phyloP scores from a whole-genome alignment of 2,329 filamentous ascomycete genomes.

The Tolypocladium inflatum region DNA sequence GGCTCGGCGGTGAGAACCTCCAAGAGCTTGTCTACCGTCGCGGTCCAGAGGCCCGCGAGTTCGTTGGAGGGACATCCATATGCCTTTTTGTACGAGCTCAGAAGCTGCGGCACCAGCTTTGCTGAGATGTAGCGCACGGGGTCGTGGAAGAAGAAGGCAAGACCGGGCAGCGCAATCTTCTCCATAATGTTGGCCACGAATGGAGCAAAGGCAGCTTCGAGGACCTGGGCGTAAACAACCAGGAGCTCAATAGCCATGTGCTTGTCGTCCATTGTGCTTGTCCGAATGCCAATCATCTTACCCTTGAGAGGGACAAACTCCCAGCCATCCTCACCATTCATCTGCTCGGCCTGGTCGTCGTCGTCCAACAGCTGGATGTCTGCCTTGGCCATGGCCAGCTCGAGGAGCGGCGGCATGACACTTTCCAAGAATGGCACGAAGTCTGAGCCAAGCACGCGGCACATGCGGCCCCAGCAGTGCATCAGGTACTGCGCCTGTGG shows the following conservation, averaged over 20 bases:
- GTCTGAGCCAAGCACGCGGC: constrained; percentile 79
- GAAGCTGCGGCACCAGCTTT: constrained; percentile 84
- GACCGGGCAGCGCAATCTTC: constrained; percentile 85
- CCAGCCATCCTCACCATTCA: constrained; percentile 95
- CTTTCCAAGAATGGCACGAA: constrained; percentile 88
- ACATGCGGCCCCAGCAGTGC: constrained; percentile 99
- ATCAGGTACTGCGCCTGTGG: constrained; percentile 94
- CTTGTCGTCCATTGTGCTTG: constrained; percentile 94
- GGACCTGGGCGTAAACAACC: constrained; percentile 90
- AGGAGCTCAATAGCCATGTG: constrained; percentile 99
- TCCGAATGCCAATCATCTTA: constrained; percentile 97
- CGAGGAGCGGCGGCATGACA: constrained; percentile 88
- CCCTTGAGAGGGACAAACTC: constrained; percentile 94
- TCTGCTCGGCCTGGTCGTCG: constrained; percentile 84
- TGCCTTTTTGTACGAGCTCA: constrained; percentile 89
- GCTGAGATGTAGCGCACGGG: constrained; percentile 91
- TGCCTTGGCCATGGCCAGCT: constrained; percentile 88
- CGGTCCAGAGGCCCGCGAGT: constrained; percentile 73
- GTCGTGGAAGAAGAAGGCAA: constrained; percentile 99
- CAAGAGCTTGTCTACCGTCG: constrained; percentile 80
- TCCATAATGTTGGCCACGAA: constrained; percentile 93
- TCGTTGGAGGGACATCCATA: constrained; percentile 74
- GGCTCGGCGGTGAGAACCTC: constrained; percentile 91
- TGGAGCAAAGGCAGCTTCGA: constrained; percentile 86
- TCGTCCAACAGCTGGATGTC: constrained; percentile 95